Evolutionary conservation across 768 basidiomycete species (phyloP).

Genomic region (Imleria badia): DNA sequence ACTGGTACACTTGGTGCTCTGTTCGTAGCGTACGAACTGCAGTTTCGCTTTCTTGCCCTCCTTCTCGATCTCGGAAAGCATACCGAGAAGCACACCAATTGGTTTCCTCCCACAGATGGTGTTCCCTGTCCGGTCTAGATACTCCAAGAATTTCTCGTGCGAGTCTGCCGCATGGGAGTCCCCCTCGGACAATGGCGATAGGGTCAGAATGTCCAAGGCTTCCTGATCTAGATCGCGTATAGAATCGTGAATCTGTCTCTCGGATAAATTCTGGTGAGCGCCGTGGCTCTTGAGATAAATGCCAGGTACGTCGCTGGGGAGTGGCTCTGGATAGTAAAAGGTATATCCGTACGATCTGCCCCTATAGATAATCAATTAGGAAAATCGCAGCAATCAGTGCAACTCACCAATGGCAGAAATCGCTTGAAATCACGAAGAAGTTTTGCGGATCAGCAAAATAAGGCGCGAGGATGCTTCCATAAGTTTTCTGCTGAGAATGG

Average conservation of each 20-base stretch:
- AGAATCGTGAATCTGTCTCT: constrained; percentile 75
- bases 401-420: constrained; percentile 95
- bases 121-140: constrained; percentile 77
- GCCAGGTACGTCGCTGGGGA: constrained; percentile 45
- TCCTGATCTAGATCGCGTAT: constrained; percentile 85
- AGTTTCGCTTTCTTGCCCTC: constrained; percentile 38
- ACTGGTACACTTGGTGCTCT: constrained; percentile 74
- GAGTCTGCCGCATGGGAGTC: constrained; percentile 47
- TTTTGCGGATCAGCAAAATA: constrained; percentile 79
- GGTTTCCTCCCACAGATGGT: constrained; percentile 98
- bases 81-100: constrained; percentile 87
- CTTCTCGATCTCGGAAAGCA: constrained; percentile 59
- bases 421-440: constrained; percentile 88
- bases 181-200: constrained; percentile 47
- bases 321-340: constrained; percentile 73
- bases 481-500: constrained; percentile 55
- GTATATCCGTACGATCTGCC: constrained; percentile 86
- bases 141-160: constrained; percentile 62
- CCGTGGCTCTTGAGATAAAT: constrained; percentile 49
- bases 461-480: constrained; percentile 73
- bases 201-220: constrained; percentile 71
- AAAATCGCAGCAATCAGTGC: neutral
- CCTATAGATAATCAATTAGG: constrained; percentile 42
- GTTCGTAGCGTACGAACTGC: constrained; percentile 91
- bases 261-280: constrained; percentile 37